Base-by-base conservation (phyloP, 176 grass and related monocot genomes). In the Oryza punctata region DNA sequence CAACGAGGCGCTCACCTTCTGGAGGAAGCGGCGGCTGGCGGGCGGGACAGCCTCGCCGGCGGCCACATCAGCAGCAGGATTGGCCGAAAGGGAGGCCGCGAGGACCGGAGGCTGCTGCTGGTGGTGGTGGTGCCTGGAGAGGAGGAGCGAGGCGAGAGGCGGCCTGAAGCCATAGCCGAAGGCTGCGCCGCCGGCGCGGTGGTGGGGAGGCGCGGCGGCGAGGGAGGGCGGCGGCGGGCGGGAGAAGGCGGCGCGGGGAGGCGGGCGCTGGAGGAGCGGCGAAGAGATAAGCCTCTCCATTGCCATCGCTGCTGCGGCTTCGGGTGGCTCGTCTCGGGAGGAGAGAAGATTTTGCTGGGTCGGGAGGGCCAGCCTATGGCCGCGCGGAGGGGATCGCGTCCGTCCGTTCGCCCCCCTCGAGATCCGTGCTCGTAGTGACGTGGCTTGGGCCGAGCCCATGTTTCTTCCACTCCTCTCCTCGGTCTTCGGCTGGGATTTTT, bases 241-340 rank as follows among this genome's bases (percentile, higher is more conserved):
- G 29, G 63, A 65, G 73, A 71, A 19, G 85, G 67, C 26, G 85
- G 67, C 32, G 63, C 47, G 21, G 15, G 63, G 43, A 44, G 15
- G 67, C 33, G 67, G 57, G 81, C 63, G 75, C 76, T 72, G 18
- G 81, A 85, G 66, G 91, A 79, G 73, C 32, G 88, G 81, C 60
- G 86, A 94, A 84, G 91, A 89, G 87, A 97, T 92, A 88, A 97
- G 91, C 89, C 87, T 92, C 82, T 97, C 94, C 94, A 88, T 97
- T 44, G 57, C 79, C 33, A 21, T 45, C 30, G 43, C 54, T 63
- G 27, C 66, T 23, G 63, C 65, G 27, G 15, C 15, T 69, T 41
- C 40, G 78, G 37, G 11, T 23, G 12, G 47, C 19, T 54, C 13
- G 60, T 5, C 67, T 12, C 2, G 43, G 9, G 0, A 8, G 43